Conservation (phyloP, 257 asterid genomes). For the Catharanthus roseus region DNA sequence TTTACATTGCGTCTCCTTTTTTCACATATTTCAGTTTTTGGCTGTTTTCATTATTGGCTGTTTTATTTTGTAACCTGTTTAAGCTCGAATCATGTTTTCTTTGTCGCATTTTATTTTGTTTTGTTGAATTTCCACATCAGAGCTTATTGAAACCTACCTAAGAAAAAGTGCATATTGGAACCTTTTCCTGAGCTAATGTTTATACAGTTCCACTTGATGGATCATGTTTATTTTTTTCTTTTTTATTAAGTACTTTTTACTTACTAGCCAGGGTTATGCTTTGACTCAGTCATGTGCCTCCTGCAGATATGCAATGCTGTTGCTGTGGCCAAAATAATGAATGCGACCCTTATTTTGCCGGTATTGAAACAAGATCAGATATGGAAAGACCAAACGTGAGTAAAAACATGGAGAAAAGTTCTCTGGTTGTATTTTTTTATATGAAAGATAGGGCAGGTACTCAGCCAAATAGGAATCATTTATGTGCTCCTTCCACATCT, state of each 20-base stretch:
- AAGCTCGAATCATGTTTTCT: neutral
- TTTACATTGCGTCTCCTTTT: neutral
- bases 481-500: neutral
- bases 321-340: slow-evolving; percentile 96
- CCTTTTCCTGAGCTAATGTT: neutral
- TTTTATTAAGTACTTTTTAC: neutral
- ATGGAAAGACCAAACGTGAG: slow-evolving; percentile 99
- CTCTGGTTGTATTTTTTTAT: neutral
- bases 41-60: neutral
- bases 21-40: neutral
- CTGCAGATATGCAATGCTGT: slow-evolving; percentile 98
- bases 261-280: slow-evolving; percentile 10
- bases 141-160: neutral
- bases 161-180: too few species aligned
- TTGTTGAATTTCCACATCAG: neutral
- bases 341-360: slow-evolving; percentile 93
- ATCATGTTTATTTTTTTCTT: neutral
- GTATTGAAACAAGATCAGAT: slow-evolving; percentile 99
- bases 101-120: neutral
- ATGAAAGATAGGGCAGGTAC: neutral
- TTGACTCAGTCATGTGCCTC: slow-evolving; percentile 17
- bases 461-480: neutral
- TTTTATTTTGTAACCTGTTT: neutral
- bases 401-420: slow-evolving; percentile 27
- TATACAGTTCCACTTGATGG: neutral